Evolutionary conservation across 768 basidiomycete species (phyloP).

Genomic region (Panaeolus cyanescens): DNA sequence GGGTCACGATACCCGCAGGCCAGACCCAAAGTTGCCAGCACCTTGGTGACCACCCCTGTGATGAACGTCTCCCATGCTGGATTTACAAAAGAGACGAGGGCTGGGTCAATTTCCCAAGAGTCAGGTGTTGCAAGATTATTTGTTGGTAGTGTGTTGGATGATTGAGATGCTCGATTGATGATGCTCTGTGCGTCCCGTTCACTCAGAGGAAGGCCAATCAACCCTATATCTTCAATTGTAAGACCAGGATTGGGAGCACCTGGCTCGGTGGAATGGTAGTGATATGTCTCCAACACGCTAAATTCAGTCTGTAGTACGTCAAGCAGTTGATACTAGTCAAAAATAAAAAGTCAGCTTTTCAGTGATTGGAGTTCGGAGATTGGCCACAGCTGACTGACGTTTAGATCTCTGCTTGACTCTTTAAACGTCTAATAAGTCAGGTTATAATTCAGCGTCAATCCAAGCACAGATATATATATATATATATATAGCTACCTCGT

Average conservation of each 20-base stretch:
- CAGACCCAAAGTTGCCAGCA: constrained; percentile 40
- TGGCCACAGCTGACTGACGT: no score
- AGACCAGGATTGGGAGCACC: constrained; percentile 43
- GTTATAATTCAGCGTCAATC: no score
- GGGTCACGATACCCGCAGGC: constrained; percentile 17
- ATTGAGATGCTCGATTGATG: constrained; percentile 33
- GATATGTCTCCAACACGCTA: constrained; percentile 33
- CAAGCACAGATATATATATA: no score
- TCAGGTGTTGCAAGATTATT: constrained; percentile 45
- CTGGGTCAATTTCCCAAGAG: constrained; percentile 52
- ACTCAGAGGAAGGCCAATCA: constrained; percentile 43
- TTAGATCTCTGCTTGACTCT: no score
- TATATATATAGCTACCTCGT: no score
- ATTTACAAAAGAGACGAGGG: constrained; percentile 39
- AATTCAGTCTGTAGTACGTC: constrained; percentile 23
- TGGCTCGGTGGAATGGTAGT: constrained; percentile 20
- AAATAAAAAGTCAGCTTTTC: no score
- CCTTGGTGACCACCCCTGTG: constrained; percentile 23
- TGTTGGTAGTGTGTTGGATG: constrained; percentile 46
- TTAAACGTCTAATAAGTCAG: no score
- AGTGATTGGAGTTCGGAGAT: no score
- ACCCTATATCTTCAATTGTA: constrained; percentile 37
- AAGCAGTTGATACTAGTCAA: constrained; percentile 30
- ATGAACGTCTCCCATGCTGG: constrained; percentile 40
- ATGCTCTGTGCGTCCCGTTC: constrained; percentile 39